Percentiles rank a stretch among this genome's conserved stretches.
Conservation (phyloP, 2,329 filamentous ascomycete species). For the Dactylellina haptotyla region DNA sequence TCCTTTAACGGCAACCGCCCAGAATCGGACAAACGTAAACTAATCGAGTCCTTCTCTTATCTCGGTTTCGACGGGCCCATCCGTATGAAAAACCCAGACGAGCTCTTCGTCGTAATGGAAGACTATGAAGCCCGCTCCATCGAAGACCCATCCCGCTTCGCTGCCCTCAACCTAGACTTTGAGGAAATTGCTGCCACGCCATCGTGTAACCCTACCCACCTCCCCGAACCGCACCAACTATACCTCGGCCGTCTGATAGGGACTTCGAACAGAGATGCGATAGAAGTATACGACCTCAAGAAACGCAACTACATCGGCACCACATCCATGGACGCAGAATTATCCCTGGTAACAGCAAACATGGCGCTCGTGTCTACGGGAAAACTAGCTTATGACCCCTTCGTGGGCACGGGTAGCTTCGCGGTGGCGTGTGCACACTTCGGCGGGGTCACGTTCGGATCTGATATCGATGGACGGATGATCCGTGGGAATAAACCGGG, state of each 20-base stretch:
- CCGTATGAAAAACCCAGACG: constrained; percentile 76
- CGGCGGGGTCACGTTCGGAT: constrained; percentile 82
- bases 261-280: constrained; percentile 72
- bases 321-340: constrained; percentile 95
- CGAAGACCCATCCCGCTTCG: constrained; percentile 11
- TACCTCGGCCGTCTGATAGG: constrained; percentile 76
- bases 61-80: constrained; percentile 82
- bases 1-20: constrained; percentile 79
- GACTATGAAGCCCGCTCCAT: constrained; percentile 69
- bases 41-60: constrained; percentile 85
- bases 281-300: constrained; percentile 85
- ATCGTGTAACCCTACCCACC: constrained; percentile 40
- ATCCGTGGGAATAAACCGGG: constrained; percentile 73
- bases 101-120: constrained; percentile 83
- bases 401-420: constrained; percentile 94
- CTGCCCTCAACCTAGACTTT: constrained; percentile 28
- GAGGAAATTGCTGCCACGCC: constrained; percentile 29
- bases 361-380: constrained; percentile 83
- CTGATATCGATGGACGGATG: constrained; percentile 91
- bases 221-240: constrained; percentile 48
- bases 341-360: constrained; percentile 91
- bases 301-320: constrained; percentile 93
- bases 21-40: constrained; percentile 70
- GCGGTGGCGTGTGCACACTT: constrained; percentile 90
- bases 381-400: constrained; percentile 91